Conservation (phyloP, 2,329 filamentous ascomycete genomes). For the Microsporum audouinii region DNA sequence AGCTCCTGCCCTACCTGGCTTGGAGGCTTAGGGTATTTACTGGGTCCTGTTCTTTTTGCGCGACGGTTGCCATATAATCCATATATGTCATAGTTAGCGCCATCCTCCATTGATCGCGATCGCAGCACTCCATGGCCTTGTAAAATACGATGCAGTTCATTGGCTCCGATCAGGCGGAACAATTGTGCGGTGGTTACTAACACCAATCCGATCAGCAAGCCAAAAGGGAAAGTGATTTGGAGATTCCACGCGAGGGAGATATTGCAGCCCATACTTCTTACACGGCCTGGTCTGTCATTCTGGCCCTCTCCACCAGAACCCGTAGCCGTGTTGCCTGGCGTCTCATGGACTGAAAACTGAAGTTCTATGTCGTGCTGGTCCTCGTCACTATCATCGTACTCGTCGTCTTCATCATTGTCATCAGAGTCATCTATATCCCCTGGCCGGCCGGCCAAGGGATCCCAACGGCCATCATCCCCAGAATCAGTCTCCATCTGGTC, state of each 20-base stretch:
- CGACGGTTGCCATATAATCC: not conserved
- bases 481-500: slow-evolving; percentile 10
- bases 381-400: slow-evolving; percentile 20
- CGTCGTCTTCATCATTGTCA: slow-evolving; percentile 20
- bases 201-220: slow-evolving; percentile 1
- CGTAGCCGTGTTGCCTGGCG: not conserved
- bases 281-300: not conserved
- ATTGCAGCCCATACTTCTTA: slow-evolving; percentile 4
- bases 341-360: not conserved
- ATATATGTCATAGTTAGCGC: not conserved
- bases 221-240: slow-evolving; percentile 4
- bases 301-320: not conserved
- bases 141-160: slow-evolving; percentile 44
- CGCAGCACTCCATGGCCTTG: slow-evolving; percentile 24
- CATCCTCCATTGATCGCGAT: slow-evolving; percentile 19
- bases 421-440: slow-evolving; percentile 19
- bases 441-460: not conserved
- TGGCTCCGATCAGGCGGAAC: slow-evolving; percentile 43
- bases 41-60: slow-evolving; percentile 19
- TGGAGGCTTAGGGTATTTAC: slow-evolving; percentile 70
- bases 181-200: slow-evolving; percentile 35
- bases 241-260: slow-evolving; percentile 5
- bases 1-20: slow-evolving; percentile 63
- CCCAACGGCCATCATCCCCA: slow-evolving; percentile 22
- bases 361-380: slow-evolving; percentile 11